These are phyloP conservation scores for Suillus subluteus DNA, from an alignment of 768 basidiomycete species.

Conservation along the genomic window DNA sequence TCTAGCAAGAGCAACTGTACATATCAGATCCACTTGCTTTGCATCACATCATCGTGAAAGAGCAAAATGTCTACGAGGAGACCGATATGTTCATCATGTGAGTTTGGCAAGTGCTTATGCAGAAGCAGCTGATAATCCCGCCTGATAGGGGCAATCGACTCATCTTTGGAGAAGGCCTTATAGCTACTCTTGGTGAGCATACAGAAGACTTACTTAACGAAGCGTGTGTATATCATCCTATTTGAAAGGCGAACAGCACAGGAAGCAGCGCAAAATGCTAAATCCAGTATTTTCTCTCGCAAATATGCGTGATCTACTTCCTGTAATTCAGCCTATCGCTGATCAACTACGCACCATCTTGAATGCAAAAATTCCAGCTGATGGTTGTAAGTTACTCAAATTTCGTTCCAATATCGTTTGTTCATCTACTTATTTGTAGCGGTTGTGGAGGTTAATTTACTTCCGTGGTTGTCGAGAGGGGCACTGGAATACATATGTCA, in stretches of 20 bases:
- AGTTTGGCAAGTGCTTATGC: conserved; percentile 5
- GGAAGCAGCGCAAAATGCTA: conserved; percentile 36
- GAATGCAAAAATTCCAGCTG: conserved; percentile 22
- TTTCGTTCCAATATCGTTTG: neutral
- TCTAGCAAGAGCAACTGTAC: conserved; percentile 35
- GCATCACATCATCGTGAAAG: conserved; percentile 42
- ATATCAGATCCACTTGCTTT: conserved; percentile 43
- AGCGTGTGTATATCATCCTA: conserved; percentile 13
- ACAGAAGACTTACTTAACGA: neutral
- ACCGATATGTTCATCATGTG: conserved; percentile 39
- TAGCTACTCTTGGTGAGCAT: conserved; percentile 40
- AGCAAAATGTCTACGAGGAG: conserved; percentile 41
- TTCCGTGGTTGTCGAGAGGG: conserved; percentile 36
- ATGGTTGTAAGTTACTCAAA: conserved; percentile 22
- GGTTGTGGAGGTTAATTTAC: conserved; percentile 35
- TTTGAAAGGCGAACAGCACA: conserved; percentile 31
- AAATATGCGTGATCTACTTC: conserved; percentile 35
- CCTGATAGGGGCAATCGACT: conserved; percentile 28
- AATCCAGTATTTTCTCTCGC: conserved; percentile 37
- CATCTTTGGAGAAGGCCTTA: conserved; percentile 42
- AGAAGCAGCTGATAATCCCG: neutral
- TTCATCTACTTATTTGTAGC: conserved; percentile 18
- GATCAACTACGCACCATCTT: conserved; percentile 27
- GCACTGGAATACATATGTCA: conserved; percentile 42
- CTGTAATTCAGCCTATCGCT: conserved; percentile 38